Percentiles rank a stretch among this genome's conserved stretches.
phyloP scores from a whole-genome alignment of 2,329 filamentous ascomycete species.

The Zymoseptoria brevis region DNA sequence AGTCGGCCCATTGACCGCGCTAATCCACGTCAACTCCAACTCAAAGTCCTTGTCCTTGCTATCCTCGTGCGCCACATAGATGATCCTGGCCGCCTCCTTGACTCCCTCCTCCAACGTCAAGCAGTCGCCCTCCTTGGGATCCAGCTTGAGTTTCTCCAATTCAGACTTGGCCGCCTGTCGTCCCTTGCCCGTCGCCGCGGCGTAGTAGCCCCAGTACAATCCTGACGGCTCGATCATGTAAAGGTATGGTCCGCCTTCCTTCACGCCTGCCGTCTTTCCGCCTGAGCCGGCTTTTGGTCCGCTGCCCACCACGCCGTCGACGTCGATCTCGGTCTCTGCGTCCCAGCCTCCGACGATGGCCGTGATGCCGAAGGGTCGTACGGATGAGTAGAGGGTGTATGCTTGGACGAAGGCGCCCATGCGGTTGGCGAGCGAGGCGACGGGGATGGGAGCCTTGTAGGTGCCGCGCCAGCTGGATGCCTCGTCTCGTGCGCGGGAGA shows the following conservation, averaged over 20 bases:
- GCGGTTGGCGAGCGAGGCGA: conserved; percentile 77
- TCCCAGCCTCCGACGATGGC: conserved; percentile 93
- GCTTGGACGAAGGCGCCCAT: conserved; percentile 96
- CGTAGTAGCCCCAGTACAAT: conserved; percentile 98
- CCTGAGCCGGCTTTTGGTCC: conserved; percentile 74
- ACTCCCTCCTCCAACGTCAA: conserved; percentile 79
- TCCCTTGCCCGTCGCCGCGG: conserved; percentile 93
- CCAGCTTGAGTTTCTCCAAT: conserved; percentile 90
- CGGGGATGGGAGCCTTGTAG: conserved; percentile 92
- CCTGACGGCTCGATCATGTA: conserved; percentile 99
- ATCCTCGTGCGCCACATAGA: conserved; percentile 95
- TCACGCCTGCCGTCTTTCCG: conserved; percentile 67
- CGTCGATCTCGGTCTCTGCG: conserved; percentile 72
- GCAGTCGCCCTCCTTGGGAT: conserved; percentile 51
- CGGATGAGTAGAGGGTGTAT: conserved; percentile 94
- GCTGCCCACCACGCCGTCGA: conserved; percentile 82
- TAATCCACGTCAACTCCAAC: conserved; percentile 99
- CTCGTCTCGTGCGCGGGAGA: conserved; percentile 89
- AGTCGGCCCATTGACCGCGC: conserved; percentile 71
- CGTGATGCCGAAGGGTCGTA: conserved; percentile 93
- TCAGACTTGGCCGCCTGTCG: conserved; percentile 95
- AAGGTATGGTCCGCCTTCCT: conserved; percentile 80
- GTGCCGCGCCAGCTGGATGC: conserved; percentile 81
- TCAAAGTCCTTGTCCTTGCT: conserved; percentile 99
- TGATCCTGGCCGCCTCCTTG: conserved; percentile 93